A percentile compares a stretch with the other conserved stretches of the same genome.
These are phyloP conservation scores for Meyerozyma guilliermondii DNA, from an alignment of 1,139 yeast species.

Conservation along the genomic window DNA sequence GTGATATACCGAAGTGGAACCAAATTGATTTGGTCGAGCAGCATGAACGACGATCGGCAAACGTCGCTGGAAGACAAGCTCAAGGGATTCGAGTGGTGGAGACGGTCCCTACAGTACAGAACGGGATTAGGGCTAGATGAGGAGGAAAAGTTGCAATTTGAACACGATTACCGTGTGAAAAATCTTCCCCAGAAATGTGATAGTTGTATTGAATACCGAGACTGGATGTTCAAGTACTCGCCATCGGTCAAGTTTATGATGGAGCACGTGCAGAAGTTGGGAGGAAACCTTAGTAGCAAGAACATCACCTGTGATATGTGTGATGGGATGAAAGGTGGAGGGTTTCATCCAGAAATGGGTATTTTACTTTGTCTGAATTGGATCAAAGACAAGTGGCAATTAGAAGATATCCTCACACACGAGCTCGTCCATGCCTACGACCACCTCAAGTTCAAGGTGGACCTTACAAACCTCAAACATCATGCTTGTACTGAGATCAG, in stretches of 20 bases:
- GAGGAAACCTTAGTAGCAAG: conserved; percentile 38
- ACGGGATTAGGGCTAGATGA: conserved; percentile 65
- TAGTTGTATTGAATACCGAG: conserved; percentile 65
- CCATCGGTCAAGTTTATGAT: conserved; percentile 88
- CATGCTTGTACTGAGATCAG: conserved; percentile 97
- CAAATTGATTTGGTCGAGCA: neutral
- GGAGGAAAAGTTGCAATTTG: conserved; percentile 53
- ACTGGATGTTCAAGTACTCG: conserved; percentile 74
- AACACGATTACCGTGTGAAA: conserved; percentile 47
- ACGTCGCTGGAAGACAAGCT: conserved; percentile 13
- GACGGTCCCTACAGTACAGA: conserved; percentile 64
- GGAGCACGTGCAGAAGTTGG: conserved; percentile 71
- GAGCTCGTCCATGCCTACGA: conserved; percentile 94
- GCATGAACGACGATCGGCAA: conserved; percentile 2
- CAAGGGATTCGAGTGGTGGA: conserved; percentile 76
- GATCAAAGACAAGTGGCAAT: conserved; percentile 69
- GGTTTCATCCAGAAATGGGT: conserved; percentile 88
- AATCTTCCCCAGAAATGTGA: conserved; percentile 49
- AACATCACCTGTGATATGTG: conserved; percentile 81
- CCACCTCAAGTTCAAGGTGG: conserved; percentile 78
- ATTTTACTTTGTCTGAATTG: conserved; percentile 84
- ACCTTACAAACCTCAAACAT: conserved; percentile 78
- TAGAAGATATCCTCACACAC: conserved; percentile 89
- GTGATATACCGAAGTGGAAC: neutral
- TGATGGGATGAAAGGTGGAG: conserved; percentile 85